phyloP scores from a whole-genome alignment of 164 flowering plant species.

The Warburgia ugandensis region DNA sequence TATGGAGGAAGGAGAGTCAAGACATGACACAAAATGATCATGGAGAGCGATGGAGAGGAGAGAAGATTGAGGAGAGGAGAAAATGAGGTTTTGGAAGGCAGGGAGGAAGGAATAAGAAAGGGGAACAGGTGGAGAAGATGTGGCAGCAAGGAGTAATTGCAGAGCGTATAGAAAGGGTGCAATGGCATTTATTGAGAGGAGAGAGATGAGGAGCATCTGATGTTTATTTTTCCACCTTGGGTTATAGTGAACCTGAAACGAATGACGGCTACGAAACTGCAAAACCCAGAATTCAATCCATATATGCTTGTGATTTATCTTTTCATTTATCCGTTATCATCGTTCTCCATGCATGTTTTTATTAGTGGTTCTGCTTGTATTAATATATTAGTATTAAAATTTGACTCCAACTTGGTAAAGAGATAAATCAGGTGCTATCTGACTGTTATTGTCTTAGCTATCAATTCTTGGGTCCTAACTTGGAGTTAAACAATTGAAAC shows the following conservation, averaged over 20 bases:
- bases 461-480: too few relatives aligned
- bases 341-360: background rate
- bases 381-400: background rate
- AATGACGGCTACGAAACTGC: constrained; percentile 45
- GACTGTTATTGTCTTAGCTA: too few relatives aligned
- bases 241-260: constrained; percentile 20
- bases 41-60: background rate
- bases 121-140: constrained; percentile 14
- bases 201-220: constrained; percentile 17
- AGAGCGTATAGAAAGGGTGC: constrained; percentile 25
- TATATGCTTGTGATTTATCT: background rate
- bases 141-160: constrained; percentile 27
- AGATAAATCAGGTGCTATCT: too few relatives aligned
- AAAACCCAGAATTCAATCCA: background rate
- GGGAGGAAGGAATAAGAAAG: background rate
- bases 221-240: constrained; percentile 9
- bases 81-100: background rate
- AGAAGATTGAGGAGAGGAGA: background rate
- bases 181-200: constrained; percentile 23
- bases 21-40: too few relatives aligned
- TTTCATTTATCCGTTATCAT: background rate
- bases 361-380: background rate
- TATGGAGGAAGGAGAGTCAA: background rate
- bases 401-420: too few relatives aligned
- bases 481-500: too few relatives aligned